Base-by-base conservation (phyloP, 805 yeast species). In the Kuraishia capsulata region DNA sequence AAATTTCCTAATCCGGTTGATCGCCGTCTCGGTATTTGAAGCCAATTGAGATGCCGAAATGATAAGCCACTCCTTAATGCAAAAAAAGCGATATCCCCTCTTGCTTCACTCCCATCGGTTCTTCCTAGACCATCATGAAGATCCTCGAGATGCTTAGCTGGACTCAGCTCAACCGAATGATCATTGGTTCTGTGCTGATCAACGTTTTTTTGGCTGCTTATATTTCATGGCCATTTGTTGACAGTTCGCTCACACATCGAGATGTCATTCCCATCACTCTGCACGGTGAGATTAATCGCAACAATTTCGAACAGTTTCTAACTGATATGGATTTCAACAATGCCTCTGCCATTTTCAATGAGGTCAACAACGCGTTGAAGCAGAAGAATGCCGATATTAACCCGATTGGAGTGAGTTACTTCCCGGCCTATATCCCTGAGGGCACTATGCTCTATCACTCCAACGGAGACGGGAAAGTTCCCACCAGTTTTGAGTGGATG, bases 391-490 rank as follows among this genome's bases (percentile, higher is more conserved):
- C 73, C 11, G 73, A 74, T 51, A 45, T 76, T 21, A 61, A 67
- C 36, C 82, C 85, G 0, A 64, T 68, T 11, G 76, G 82, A 3
- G 76, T 78, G 16, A 63, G 74, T 4, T 73, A 65, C 44, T 64
- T 77, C 30, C 81, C 85, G 0, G 84, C 80, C 1, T 67, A 65
- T 39, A 62, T 78, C 19, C 81, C 83, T 0, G 62, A 70, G 33
- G 80, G 80, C 3, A 76, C 83, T 0, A 47, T 72, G 28, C 48
- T 78, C 37, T 78, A 73, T 41, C 84, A 78, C 52, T 62, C 78
- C 0, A 74, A 73, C 3, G 39, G 43, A 3, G 43, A 49, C n/a
- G 63, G 65, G 0, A 40, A 48, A 3, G 46, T 74, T 8, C 81
- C 82, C 2, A 50, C 51, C 0, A 49, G 61, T 19, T 65, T 65